A percentile compares a stretch with the other conserved stretches of the same genome.
These are phyloP conservation scores for Sarocladium brachiariae DNA, from an alignment of 2,329 filamentous ascomycete genomes.

Conservation along the genomic window DNA sequence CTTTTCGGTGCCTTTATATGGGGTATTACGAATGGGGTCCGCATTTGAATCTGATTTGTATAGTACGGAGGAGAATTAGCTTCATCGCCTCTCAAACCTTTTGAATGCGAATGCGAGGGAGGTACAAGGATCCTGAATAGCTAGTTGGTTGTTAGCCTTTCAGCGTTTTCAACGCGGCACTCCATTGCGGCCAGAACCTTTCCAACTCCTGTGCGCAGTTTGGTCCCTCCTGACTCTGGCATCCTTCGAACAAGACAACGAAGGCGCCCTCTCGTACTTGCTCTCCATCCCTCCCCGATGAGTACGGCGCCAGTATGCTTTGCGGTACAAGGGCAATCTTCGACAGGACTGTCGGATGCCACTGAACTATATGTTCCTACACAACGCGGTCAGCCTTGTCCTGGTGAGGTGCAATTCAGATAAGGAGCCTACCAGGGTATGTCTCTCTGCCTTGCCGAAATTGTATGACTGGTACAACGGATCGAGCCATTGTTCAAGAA, in stretches of 20 bases:
- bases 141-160: too few relatives aligned
- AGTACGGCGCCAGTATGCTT: conserved; percentile 74
- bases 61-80: too few relatives aligned
- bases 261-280: conserved; percentile 80
- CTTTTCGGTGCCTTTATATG: too few relatives aligned
- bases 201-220: conserved; percentile 68
- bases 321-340: conserved; percentile 89
- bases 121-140: too few relatives aligned
- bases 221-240: conserved; percentile 48
- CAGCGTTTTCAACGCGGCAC: conserved; percentile 27
- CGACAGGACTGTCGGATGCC: conserved; percentile 92
- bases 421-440: conserved; percentile 67
- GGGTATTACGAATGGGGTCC: too few relatives aligned
- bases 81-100: not conserved
- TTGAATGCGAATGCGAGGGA: too few relatives aligned
- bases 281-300: conserved; percentile 45
- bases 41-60: too few relatives aligned
- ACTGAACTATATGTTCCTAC: conserved; percentile 83
- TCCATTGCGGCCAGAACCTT: conserved; percentile 41
- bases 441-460: conserved; percentile 88
- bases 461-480: conserved; percentile 91
- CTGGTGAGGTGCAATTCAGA: too few relatives aligned
- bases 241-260: conserved; percentile 70
- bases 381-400: not conserved
- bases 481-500: conserved; percentile 94